Percentiles rank a stretch among this genome's conserved stretches.
Evolutionary conservation across 2,329 filamentous ascomycete genomes (phyloP).

Genomic region (Aspergillus sp.): DNA sequence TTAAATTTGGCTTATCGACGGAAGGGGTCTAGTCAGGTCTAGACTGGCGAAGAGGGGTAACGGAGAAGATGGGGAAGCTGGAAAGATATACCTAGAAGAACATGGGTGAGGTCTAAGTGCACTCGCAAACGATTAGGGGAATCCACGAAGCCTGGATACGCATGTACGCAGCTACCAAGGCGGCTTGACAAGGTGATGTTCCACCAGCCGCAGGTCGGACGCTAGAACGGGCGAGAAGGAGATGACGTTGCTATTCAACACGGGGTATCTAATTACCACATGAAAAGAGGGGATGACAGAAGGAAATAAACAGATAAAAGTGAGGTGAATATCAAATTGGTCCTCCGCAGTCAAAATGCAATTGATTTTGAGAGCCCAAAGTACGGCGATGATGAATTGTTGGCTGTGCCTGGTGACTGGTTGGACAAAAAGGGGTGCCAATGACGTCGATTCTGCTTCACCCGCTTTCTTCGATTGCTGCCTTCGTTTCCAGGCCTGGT

Average conservation of each 20-base stretch:
- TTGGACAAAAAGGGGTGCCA: conserved; percentile 3
- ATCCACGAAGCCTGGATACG: conserved; percentile 24
- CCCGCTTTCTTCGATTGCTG: background rate
- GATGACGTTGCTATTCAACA: background rate
- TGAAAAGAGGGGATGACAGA: background rate
- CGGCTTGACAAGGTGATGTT: conserved; percentile 11
- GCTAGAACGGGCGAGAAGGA: conserved; percentile 3
- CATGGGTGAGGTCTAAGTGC: conserved; percentile 22
- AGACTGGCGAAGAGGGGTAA: conserved; percentile 7
- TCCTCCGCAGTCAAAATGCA: background rate
- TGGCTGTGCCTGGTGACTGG: conserved; percentile 5
- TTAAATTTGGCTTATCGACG: background rate
- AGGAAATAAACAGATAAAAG: background rate
- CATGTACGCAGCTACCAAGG: conserved; percentile 29
- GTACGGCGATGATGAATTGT: background rate
- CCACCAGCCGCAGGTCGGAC: background rate
- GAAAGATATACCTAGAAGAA: conserved; percentile 14
- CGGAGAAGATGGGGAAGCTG: background rate
- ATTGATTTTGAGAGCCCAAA: conserved; percentile 2
- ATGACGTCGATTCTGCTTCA: conserved; percentile 10
- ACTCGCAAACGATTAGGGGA: conserved; percentile 19
- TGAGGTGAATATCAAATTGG: conserved; percentile 13
- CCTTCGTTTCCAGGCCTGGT: background rate
- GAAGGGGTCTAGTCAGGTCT: background rate
- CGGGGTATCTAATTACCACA: background rate